Conservation (phyloP, 1,139 yeast species). For the Suhomyces guaymorum region DNA sequence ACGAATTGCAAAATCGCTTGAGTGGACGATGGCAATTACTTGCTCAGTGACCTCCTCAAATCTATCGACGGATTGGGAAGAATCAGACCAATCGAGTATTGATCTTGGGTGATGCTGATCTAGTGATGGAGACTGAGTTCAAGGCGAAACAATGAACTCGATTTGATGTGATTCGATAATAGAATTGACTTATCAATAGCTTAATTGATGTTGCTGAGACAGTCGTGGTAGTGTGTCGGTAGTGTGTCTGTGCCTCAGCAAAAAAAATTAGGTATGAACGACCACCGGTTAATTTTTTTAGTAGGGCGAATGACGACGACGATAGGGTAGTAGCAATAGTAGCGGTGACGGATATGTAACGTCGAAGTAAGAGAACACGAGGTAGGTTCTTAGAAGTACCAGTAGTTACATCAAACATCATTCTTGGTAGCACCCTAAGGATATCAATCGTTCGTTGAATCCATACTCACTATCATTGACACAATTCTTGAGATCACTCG, state of each 20-base stretch:
- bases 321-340: too few species aligned
- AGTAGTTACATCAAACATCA: too few species aligned
- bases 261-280: slow-evolving; percentile 13
- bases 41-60: not conserved
- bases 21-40: not conserved
- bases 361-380: too few species aligned
- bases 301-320: too few species aligned
- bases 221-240: slow-evolving; percentile 2
- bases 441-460: too few species aligned
- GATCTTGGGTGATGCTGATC: not conserved
- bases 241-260: slow-evolving; percentile 9
- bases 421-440: too few species aligned
- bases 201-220: slow-evolving; percentile 6
- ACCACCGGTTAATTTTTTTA: slow-evolving; percentile 6
- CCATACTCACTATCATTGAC: too few species aligned
- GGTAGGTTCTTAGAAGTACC: too few species aligned
- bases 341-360: too few species aligned
- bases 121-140: not conserved
- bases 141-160: too few species aligned
- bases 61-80: not conserved
- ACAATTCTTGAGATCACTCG: not conserved
- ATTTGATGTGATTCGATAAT: too few species aligned
- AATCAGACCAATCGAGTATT: not conserved
- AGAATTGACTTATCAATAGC: too few species aligned
- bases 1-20: not conserved